Evolutionary conservation across 2,329 filamentous ascomycete genomes (phyloP), one percentile per base, ranked within the genome.

Genomic region (Neobulgaria alba): DNA sequence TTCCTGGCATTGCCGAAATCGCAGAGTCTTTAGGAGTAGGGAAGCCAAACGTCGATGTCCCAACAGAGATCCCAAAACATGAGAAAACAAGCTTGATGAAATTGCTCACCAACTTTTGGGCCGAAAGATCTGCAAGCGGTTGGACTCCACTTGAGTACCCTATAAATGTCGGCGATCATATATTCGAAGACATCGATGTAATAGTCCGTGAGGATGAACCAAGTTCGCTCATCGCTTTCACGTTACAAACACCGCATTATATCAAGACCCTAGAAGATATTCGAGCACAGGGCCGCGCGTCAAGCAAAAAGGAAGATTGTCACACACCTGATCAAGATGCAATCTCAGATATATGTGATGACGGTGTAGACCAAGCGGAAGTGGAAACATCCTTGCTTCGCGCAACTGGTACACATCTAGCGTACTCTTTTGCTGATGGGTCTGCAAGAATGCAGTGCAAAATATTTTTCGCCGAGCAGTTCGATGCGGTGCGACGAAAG

Each of bases 141-240:
- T 98, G 92, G 92, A 75, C 83, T 4, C 77, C 83, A 16, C 73
- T 98, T 15, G 92, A 98, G 40, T 98, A 98, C 56, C 93, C 93
- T 3, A 75, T 96, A 48, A 84, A 77, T 50, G 71, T 82, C 33
- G 85, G 82, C 12, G 92, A 98, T 59, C 92, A 98, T 61, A 89
- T 98, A 35, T 96, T 96, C 65, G 85, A 88, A 39, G 89, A 98
- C 63, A 94, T 88, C 7, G 87, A 98, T 60, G 89, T 98, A 48
- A 94, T 98, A 52, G 88, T 98, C 29, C 80, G 92, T 29, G 92
- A 98, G 62, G 92, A 98, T 60, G 92, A 98, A 63, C 92, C 92
- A 2, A 95, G 88, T 56, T 96, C 92, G 2, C 75, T 98, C 30
- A 92, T 98, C 56, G 92, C 93, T 0, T 85, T 98, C 57, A 88